A percentile compares a stretch with the other conserved stretches of the same genome.
These are phyloP conservation scores for Hypericum perforatum DNA, from an alignment of 345 rosid genomes.

Conservation along the genomic window DNA sequence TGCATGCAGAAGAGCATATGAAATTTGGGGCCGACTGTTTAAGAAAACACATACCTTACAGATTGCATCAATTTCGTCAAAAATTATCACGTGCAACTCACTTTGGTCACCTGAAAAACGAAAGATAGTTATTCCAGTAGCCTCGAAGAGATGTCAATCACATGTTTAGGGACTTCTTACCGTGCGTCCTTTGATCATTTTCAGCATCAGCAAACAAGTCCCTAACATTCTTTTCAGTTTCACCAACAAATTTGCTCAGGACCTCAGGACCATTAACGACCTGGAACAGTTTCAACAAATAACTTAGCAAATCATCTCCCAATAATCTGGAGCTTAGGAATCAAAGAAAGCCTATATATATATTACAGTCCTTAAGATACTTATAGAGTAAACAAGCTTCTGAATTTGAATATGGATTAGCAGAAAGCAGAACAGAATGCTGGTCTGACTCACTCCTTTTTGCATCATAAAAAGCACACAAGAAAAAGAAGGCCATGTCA, in stretches of 20 bases:
- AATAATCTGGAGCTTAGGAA: slow-evolving; percentile 8
- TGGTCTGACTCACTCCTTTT: no score
- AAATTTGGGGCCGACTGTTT: no score
- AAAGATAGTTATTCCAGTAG: slow-evolving; percentile 13
- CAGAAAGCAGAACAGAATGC: no score
- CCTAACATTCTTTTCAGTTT: slow-evolving; percentile 90
- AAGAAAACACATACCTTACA: slow-evolving; percentile 63
- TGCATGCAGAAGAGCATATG: no score
- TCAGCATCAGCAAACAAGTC: slow-evolving; percentile 99
- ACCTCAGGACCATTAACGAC: slow-evolving; percentile 98
- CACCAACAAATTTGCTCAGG: slow-evolving; percentile 96
- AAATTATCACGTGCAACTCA: slow-evolving; percentile 92
- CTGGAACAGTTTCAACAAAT: slow-evolving; percentile 27
- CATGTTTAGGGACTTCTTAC: slow-evolving; percentile 28
- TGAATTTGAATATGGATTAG: no score
- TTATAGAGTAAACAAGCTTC: no score
- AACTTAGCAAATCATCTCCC: background rate
- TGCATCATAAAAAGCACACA: background rate
- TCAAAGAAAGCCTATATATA: background rate
- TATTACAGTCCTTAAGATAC: no score
- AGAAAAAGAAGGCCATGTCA: background rate
- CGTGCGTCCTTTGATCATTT: slow-evolving; percentile 71
- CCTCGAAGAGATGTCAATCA: background rate
- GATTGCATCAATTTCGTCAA: slow-evolving; percentile 99
- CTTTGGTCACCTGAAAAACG: slow-evolving; percentile 76